Conservation (phyloP, 495 filamentous ascomycete species). For the Astrothelium macrocarpum region DNA sequence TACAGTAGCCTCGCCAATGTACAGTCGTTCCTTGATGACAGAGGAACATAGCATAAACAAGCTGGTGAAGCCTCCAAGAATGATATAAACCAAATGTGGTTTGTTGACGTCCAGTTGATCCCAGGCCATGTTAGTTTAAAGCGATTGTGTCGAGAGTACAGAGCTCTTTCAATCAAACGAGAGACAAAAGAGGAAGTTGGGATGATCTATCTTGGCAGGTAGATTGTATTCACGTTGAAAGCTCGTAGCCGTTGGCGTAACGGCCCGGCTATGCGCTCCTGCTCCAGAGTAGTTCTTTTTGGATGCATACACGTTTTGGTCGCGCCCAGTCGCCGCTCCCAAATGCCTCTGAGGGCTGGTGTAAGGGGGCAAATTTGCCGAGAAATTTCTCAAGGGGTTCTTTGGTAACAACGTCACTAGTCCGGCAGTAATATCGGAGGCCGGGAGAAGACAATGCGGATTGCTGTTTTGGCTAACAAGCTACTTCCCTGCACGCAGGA, state of each 20-base stretch:
- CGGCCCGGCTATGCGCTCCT: background rate
- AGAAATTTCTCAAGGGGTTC: background rate
- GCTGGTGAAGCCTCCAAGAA: slow-evolving; percentile 93
- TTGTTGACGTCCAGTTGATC: slow-evolving; percentile 85
- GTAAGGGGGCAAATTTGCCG: background rate
- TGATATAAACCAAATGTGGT: slow-evolving; percentile 96
- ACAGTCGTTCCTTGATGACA: slow-evolving; percentile 95
- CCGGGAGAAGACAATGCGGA: no score
- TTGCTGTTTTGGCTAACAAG: no score
- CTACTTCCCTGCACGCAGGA: no score
- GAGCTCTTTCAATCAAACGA: background rate
- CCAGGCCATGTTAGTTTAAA: slow-evolving; percentile 64
- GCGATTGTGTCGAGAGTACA: background rate
- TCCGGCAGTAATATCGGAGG: background rate
- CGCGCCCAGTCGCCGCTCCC: slow-evolving; percentile 48
- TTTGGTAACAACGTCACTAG: background rate
- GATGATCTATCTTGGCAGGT: slow-evolving; percentile 6
- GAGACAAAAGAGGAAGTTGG: background rate
- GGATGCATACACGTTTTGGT: slow-evolving; percentile 39
- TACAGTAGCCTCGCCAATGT: slow-evolving; percentile 97
- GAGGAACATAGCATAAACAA: slow-evolving; percentile 98
- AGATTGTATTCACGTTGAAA: background rate
- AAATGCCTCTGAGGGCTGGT: slow-evolving; percentile 9
- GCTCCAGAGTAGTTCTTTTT: slow-evolving; percentile 1
- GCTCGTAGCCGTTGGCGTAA: background rate